Conservation (phyloP, 164 flowering plant species). For the Santalum album region DNA sequence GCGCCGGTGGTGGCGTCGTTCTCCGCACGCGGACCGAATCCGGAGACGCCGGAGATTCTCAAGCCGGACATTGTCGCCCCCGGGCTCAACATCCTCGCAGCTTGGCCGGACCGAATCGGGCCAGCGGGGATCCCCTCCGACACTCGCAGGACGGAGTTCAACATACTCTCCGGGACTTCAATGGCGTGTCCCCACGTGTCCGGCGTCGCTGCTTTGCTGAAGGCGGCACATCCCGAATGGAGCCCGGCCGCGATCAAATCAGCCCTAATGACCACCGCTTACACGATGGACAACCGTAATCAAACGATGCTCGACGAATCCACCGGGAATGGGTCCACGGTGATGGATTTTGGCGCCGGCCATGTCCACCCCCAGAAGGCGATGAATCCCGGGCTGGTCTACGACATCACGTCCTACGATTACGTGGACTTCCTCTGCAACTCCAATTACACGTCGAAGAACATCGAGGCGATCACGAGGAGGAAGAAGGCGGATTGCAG, state of each 20-base stretch:
- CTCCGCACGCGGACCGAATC: slow-evolving; percentile 89
- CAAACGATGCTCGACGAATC: slow-evolving; percentile 70
- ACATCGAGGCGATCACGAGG: slow-evolving; percentile 47
- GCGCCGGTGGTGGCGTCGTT: slow-evolving; percentile 92
- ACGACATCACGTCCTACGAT: slow-evolving; percentile 49
- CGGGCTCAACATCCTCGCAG: slow-evolving; percentile 87
- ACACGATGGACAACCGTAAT: slow-evolving; percentile 48
- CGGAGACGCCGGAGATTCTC: slow-evolving; percentile 67
- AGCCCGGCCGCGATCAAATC: slow-evolving; percentile 85
- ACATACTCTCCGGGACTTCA: slow-evolving; percentile 86
- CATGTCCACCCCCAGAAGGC: slow-evolving; percentile 87
- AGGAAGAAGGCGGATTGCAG: slow-evolving; percentile 53
- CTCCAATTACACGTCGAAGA: slow-evolving; percentile 55
- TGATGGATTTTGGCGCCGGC: slow-evolving; percentile 79
- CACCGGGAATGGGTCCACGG: slow-evolving; percentile 60
- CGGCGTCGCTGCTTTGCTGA: slow-evolving; percentile 80
- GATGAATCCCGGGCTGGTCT: slow-evolving; percentile 81
- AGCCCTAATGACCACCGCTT: slow-evolving; percentile 89
- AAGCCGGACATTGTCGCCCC: slow-evolving; percentile 96
- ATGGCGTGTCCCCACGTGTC: slow-evolving; percentile 99
- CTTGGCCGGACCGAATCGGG: slow-evolving; percentile 82
- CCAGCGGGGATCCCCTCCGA: slow-evolving; percentile 68
- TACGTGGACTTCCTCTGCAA: slow-evolving; percentile 81
- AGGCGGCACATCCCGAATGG: slow-evolving; percentile 93
- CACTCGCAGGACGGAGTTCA: slow-evolving; percentile 61